Conservation (phyloP, 2,329 filamentous ascomycete genomes). For the Pseudomassariella vexata region DNA sequence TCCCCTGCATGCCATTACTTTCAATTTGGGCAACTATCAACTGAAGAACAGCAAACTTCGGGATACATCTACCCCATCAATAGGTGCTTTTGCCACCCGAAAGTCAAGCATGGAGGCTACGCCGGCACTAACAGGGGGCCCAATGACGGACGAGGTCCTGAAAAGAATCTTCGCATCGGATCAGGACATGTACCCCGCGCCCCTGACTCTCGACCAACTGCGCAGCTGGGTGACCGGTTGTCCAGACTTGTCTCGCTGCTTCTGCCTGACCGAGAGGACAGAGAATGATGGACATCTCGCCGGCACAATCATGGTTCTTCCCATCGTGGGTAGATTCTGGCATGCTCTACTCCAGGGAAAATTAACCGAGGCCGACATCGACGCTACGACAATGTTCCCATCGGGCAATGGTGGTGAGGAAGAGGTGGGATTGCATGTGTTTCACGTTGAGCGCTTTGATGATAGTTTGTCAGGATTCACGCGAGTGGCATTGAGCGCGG, state of each 20-base stretch:
- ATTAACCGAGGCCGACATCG: conserved; percentile 23
- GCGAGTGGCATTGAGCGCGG: conserved; percentile 14
- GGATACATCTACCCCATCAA: too few species aligned
- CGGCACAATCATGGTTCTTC: conserved; percentile 26
- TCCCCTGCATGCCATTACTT: too few species aligned
- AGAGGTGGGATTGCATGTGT: conserved; percentile 27
- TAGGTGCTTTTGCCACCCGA: too few species aligned
- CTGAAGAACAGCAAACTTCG: too few species aligned
- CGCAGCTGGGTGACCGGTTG: conserved; percentile 20
- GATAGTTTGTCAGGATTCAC: conserved; percentile 14
- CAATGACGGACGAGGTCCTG: conserved; percentile 13
- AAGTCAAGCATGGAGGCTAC: too few species aligned
- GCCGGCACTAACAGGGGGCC: too few species aligned
- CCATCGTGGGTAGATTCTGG: conserved; percentile 19
- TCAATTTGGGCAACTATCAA: too few species aligned
- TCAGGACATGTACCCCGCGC: conserved; percentile 28
- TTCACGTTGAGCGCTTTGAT: conserved; percentile 26
- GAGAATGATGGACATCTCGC: too few species aligned
- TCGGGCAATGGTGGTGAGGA: conserved; percentile 2
- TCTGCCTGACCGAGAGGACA: conserved; percentile 3
- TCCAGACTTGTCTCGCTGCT: conserved; percentile 21
- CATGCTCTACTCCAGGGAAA: conserved; percentile 19
- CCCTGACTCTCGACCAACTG: conserved; percentile 22
- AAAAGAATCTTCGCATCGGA: conserved; percentile 20
- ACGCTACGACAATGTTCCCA: conserved; percentile 19